Percentiles rank a stretch among this genome's conserved stretches.
Conservation (phyloP, 78 protist species). For the Anaeramoeba flamelloides region DNA sequence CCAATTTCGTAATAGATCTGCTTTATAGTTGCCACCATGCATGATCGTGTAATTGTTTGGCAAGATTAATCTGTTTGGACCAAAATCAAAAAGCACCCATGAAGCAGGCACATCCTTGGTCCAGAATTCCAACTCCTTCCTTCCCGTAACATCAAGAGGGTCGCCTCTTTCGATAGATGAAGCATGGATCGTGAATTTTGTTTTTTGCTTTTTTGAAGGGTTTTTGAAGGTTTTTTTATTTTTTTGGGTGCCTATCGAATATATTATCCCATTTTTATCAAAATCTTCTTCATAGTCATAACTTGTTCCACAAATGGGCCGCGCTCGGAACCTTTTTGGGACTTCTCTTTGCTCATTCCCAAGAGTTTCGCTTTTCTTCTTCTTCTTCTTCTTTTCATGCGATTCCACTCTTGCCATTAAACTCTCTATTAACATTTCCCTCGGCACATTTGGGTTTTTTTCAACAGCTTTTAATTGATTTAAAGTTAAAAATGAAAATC, state of each 20-base stretch:
- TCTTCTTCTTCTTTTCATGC: too few relatives aligned
- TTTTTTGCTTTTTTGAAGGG: slow-evolving; percentile 24
- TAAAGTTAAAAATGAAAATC: not conserved
- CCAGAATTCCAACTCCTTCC: slow-evolving; percentile 30
- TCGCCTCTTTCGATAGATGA: slow-evolving; percentile 32
- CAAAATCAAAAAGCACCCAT: slow-evolving; percentile 49
- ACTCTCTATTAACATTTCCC: not conserved
- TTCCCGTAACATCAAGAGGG: slow-evolving; percentile 6
- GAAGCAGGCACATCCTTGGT: slow-evolving; percentile 55
- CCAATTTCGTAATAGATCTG: slow-evolving; percentile 49
- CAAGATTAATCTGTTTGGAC: slow-evolving; percentile 26
- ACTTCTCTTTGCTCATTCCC: too few relatives aligned
- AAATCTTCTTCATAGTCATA: slow-evolving; percentile 21
- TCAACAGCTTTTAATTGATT: not conserved
- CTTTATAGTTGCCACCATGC: slow-evolving; percentile 49
- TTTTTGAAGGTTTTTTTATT: slow-evolving; percentile 28
- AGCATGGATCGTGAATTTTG: slow-evolving; percentile 22
- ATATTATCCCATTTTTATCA: slow-evolving; percentile 24
- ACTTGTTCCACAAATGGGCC: not conserved
- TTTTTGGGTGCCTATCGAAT: slow-evolving; percentile 37
- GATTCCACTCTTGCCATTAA: not conserved
- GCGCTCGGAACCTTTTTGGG: not conserved
- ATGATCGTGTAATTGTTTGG: slow-evolving; percentile 40
- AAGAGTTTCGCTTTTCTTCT: too few relatives aligned
- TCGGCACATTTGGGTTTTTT: not conserved